Conservation (phyloP, 192 early-diverging fungal genomes). For the Backusella tuberculispora region DNA sequence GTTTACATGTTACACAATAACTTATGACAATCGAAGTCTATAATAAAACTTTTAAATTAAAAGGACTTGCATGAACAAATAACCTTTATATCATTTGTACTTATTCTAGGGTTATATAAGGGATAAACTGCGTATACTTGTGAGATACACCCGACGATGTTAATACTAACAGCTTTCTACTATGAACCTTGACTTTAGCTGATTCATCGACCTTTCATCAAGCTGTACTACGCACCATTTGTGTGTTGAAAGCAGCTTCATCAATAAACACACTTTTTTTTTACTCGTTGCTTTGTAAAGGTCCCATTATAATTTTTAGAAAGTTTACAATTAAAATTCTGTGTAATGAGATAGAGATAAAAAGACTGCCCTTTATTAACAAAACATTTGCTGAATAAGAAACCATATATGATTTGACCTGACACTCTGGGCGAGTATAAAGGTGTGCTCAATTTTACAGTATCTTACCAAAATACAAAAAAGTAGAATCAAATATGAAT, state of each 20-base stretch:
- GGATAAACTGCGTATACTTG: conserved; percentile 7
- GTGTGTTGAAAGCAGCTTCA: background rate
- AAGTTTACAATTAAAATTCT: too few species aligned
- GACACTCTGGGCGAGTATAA: too few species aligned
- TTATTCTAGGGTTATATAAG: conserved; percentile 13
- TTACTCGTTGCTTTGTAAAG: too few species aligned
- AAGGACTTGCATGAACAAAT: conserved; percentile 14
- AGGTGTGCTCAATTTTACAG: too few species aligned
- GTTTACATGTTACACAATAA: conserved; percentile 12
- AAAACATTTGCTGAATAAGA: too few species aligned
- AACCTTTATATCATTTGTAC: conserved; percentile 12
- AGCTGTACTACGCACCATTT: conserved; percentile 18
- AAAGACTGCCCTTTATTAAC: too few species aligned
- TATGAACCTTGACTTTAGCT: conserved; percentile 6
- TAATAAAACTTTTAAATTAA: conserved; percentile 22
- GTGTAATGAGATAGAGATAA: too few species aligned
- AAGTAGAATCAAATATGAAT: too few species aligned
- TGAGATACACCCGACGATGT: conserved; percentile 13
- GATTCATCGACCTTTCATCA: conserved; percentile 1
- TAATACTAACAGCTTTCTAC: conserved; percentile 16
- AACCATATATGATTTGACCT: too few species aligned
- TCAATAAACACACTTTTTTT: too few species aligned
- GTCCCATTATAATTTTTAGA: too few species aligned
- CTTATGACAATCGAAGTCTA: background rate
- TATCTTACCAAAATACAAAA: too few species aligned